phyloP scores from a whole-genome alignment of 192 early-diverging fungal species.

The Entomortierella beljakovae region DNA sequence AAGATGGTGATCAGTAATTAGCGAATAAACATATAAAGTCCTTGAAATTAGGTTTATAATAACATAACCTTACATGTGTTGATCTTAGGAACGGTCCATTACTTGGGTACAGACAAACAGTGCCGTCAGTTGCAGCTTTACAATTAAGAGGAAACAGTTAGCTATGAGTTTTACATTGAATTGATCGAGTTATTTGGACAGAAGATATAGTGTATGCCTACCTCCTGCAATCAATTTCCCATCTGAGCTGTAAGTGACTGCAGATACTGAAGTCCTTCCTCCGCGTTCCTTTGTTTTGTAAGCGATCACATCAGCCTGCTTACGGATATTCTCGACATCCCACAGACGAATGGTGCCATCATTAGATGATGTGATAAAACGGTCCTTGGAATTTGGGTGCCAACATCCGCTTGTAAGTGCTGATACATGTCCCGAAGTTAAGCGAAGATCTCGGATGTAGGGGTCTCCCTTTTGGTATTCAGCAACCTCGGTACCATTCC shows the following conservation, averaged over 20 bases:
- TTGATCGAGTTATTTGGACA: too few species aligned
- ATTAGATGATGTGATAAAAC: conserved; percentile 81
- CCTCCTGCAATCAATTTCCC: conserved; percentile 77
- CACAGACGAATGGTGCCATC: conserved; percentile 90
- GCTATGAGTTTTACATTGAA: too few species aligned
- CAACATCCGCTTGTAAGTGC: conserved; percentile 82
- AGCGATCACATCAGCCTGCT: conserved; percentile 82
- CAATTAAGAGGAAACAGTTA: conserved; percentile 6
- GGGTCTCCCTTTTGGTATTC: conserved; percentile 93
- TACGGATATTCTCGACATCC: conserved; percentile 78
- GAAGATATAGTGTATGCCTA: too few species aligned
- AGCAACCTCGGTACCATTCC: conserved; percentile 77
- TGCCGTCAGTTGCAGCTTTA: conserved; percentile 82
- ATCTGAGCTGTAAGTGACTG: conserved; percentile 77
- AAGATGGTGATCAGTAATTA: too few species aligned
- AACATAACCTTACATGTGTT: conserved; percentile 67
- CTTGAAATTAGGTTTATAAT: too few species aligned
- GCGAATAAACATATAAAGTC: too few species aligned
- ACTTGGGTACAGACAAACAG: conserved; percentile 80
- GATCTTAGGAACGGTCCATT: conserved; percentile 73
- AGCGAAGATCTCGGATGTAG: conserved; percentile 89
- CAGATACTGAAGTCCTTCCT: conserved; percentile 75
- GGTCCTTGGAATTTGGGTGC: conserved; percentile 75
- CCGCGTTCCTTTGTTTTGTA: conserved; percentile 79
- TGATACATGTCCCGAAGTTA: conserved; percentile 82